Evolutionary conservation across 2,329 filamentous ascomycete species (phyloP).

Genomic region (Fusarium illudens): DNA sequence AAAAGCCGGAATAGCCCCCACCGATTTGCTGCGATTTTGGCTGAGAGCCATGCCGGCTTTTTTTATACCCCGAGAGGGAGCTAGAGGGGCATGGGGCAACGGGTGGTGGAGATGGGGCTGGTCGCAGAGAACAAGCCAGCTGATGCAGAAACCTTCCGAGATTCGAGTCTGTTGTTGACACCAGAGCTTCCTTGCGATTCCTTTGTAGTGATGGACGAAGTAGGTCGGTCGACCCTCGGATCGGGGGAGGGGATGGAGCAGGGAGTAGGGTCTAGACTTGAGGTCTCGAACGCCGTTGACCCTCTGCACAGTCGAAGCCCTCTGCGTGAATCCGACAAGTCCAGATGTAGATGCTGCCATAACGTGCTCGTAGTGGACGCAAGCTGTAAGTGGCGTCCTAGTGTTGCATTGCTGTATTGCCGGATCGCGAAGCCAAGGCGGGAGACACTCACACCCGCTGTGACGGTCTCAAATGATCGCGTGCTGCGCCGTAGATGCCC

Average conservation of each 20-base stretch:
- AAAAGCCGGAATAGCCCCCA: no score
- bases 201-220: slow-evolving; percentile 13
- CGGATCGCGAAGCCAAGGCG: background rate
- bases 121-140: background rate
- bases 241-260: slow-evolving; percentile 13
- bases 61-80: no score
- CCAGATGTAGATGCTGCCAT: background rate
- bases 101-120: background rate
- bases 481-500: background rate
- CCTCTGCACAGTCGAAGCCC: background rate
- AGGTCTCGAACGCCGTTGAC: background rate
- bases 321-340: background rate
- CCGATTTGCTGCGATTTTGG: no score
- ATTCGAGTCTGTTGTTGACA: background rate
- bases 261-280: background rate
- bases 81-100: background rate
- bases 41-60: no score
- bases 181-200: background rate
- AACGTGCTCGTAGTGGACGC: background rate
- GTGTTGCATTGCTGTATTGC: background rate
- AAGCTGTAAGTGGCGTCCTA: background rate
- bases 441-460: background rate
- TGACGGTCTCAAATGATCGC: background rate
- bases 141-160: background rate
- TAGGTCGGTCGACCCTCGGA: slow-evolving; percentile 3